Base-by-base conservation (phyloP, 2,329 filamentous ascomycete species). In the Stemphylium beticola region DNA sequence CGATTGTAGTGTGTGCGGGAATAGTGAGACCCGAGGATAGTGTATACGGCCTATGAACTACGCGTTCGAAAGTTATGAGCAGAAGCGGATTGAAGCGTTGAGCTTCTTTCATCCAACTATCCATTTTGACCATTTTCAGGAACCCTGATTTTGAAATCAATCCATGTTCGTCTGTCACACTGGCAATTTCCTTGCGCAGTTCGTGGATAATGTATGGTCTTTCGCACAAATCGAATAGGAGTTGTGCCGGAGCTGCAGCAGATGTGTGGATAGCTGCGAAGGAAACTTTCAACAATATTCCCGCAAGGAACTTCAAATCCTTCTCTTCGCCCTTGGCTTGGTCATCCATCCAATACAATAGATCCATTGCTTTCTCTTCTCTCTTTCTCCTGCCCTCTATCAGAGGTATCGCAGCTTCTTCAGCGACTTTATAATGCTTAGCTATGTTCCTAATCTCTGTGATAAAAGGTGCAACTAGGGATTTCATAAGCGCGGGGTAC, bases 171-270 rank as follows among this genome's bases (percentile, higher is more conserved):
- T 39, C 37, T 11, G 10, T 39, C 10, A 39, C 37, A 39, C 37
- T 39, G 37, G 37, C 4, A 9, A 39, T 39, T 39, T 39, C 37
- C 37, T 39, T 39, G 37, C 37, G 37, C 18, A 39, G 37, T 39
- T 39, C 37, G 37, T 39, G 37, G 37, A 39, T 39, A 22, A 39
- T 39, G 37, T 39, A 39, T 39, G 37, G 37, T 39, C 37, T 39
- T 39, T 39, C 37, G 37, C 37, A 39, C 14, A 39, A 12, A 39
- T 39, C 37, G 37, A 39, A 39, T 17, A 39, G 37, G 5, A 39
- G 17, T 20, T 39, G 37, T 39, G 37, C 37, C 10, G 37, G 37
- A 39, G 37, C 37, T 39, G 37, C 37, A 39, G 37, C 37, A 39
- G 37, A 39, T 9, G 37, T 39, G 37, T 39, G 37, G 37, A 39